Evolutionary conservation across 495 filamentous ascomycete species (phyloP), one percentile per base, ranked within the genome.

Genomic region (Penicillium parvum): DNA sequence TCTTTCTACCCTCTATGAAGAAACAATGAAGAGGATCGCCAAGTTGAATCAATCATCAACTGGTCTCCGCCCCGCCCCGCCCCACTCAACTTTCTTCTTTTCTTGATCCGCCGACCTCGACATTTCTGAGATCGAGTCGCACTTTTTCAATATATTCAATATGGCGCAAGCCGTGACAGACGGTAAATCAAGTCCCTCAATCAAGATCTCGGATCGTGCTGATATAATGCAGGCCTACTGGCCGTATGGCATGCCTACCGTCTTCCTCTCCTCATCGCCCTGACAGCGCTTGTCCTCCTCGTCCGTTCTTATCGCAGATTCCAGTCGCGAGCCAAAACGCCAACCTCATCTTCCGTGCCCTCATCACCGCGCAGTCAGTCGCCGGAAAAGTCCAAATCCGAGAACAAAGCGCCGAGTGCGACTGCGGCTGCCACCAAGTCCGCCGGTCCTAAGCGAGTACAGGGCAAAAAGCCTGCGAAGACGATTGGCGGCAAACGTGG

Each of bases 191-290:
- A 25, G n/a, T n/a, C n/a, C n/a, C n/a, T n/a, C n/a, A n/a, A n/a
- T n/a, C n/a, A n/a, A n/a, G n/a, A n/a, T n/a, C n/a, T n/a, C n/a
- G n/a, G n/a, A n/a, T n/a, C 15, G 21, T 17, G 21, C 46, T 41
- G 29, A 39, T 21, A 19, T 17, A 7, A 10, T 21, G 14, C 28
- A 68, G 64, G 57, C 40, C 36, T 64, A 7, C 34, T 72, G 46
- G 50, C 63, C 47, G 44, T 61, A 29, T 73, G 69, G 69, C 68
- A 73, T 49, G 43, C 52, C 32, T 66, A 65, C 45, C 66, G 69
- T 37, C 45, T 69, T 15, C 60, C 64, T 15, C 32, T 68, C 22
- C 52, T 73, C 28, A 22, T 67, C n/a, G 49, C 46, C 11, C 26
- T 69, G 9, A 45, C 38, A n/a, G 47, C 50, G 3, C 30, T 59